Evolutionary conservation across 2,329 filamentous ascomycete species (phyloP), one percentile per base, ranked within the genome.

Genomic region (Catunica adiposa): DNA sequence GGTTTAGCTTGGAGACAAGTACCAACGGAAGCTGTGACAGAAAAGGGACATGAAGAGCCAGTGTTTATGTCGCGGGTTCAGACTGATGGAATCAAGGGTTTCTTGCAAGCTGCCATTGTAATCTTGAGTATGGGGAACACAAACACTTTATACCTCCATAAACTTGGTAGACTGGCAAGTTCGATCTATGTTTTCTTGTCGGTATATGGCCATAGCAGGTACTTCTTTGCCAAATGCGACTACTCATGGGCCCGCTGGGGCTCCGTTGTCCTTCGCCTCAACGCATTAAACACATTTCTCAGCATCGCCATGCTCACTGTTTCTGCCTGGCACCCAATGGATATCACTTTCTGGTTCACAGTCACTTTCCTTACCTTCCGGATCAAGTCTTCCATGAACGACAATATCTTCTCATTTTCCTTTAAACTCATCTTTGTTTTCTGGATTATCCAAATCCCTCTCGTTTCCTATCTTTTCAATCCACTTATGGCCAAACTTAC

Each of bases 1-100:
- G 31, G 3, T 14, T 14, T 52, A 14, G 23, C 44, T 8, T 48
- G 44, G 44, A 25, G 11, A 20, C 20, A 25, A 25, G 20, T 20
- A 2, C 23, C 44, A 2, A 14, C 34, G 9, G 17, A 23, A 38
- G 50, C 11, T 4, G 31, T 17, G 11, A 17, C 34, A 3, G 50
- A 53, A 17, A 47, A 38, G 20, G 11, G 64, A 62, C 44, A 58
- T 56, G 26, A 48, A 3, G 61, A 62, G 22, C 60, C 62, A 3
- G 60, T 63, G 7, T 64, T 56, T 46, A 66, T 82, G 3, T 70
- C 74, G 0, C 70, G 79, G 53, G 69, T 74, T 48, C 77, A 82
- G 60, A 77, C 76, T 0, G 73, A 82, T 59, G 81, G 84, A 63
- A 81, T 79, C 73, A 83, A 82, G 66, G 81, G 81, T 1, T 76